Conservation (phyloP, 805 yeast genomes). For the Kodamaea laetipori region DNA sequence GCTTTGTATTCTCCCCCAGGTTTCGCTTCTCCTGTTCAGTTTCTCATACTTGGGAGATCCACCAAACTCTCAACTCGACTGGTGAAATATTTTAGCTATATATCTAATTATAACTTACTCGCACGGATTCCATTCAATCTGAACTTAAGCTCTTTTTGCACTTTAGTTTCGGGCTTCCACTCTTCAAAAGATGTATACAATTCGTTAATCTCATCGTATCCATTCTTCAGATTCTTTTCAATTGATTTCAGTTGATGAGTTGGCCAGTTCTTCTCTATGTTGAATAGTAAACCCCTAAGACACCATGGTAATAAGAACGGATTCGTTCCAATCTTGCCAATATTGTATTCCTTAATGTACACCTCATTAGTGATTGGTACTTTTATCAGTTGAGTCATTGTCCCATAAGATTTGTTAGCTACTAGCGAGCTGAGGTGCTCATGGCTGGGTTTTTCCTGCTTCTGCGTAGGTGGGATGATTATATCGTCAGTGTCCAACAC, state of each 20-base stretch:
- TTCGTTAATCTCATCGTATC: slow-evolving; percentile 55
- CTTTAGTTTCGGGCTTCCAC: slow-evolving; percentile 88
- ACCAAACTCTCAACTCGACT: too few species aligned
- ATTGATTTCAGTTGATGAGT: slow-evolving; percentile 32
- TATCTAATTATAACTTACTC: slow-evolving; percentile 34
- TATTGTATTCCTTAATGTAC: slow-evolving; percentile 51
- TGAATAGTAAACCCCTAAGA: slow-evolving; percentile 77
- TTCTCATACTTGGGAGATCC: too few species aligned
- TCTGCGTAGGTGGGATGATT: slow-evolving; percentile 34
- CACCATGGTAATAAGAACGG: slow-evolving; percentile 94
- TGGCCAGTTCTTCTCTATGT: slow-evolving; percentile 51
- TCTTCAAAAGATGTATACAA: slow-evolving; percentile 71
- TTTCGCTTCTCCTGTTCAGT: too few species aligned
- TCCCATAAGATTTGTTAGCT: background rate
- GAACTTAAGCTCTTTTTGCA: slow-evolving; percentile 80
- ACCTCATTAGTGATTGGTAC: slow-evolving; percentile 39
- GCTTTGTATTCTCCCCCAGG: too few species aligned
- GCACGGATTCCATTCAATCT: slow-evolving; percentile 59
- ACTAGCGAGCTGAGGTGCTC: slow-evolving; percentile 16
- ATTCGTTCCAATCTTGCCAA: slow-evolving; percentile 69
- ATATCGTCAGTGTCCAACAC: slow-evolving; percentile 73
- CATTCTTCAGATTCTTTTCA: slow-evolving; percentile 32
- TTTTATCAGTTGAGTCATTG: slow-evolving; percentile 3
- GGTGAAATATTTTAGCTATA: too few species aligned
- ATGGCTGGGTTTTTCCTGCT: slow-evolving; percentile 25